Conservation (phyloP, 768 basidiomycete genomes). For the Pisolithus albus region DNA sequence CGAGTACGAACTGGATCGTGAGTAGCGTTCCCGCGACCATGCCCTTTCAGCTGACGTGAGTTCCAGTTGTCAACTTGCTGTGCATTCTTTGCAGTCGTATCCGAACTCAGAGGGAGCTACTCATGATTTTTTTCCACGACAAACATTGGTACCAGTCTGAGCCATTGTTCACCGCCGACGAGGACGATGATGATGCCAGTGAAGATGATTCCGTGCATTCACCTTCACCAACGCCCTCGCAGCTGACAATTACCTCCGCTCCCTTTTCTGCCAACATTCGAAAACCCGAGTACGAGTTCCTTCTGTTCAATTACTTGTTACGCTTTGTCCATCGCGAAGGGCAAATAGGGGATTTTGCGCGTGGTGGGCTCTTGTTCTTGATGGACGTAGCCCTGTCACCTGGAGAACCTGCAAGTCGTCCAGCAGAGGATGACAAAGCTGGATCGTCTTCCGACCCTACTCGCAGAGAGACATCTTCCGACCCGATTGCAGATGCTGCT, state of each 20-base stretch:
- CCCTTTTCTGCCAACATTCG: constrained; percentile 38
- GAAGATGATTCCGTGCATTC: constrained; percentile 30
- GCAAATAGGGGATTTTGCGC: constrained; percentile 86
- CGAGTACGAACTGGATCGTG: constrained; percentile 84
- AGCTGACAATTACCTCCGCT: constrained; percentile 48
- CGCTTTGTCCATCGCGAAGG: constrained; percentile 94
- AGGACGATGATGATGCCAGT: constrained; percentile 51
- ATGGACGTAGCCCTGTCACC: constrained; percentile 97
- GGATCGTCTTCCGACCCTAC: constrained; percentile 19
- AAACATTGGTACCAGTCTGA: constrained; percentile 81
- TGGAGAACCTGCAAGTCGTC: constrained; percentile 41
- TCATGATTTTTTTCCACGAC: constrained; percentile 97
- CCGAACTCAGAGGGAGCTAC: constrained; percentile 76
- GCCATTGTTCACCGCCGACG: constrained; percentile 67
- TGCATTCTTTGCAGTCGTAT: constrained; percentile 92
- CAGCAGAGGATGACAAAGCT: constrained; percentile 29
- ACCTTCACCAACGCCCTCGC: constrained; percentile 58
- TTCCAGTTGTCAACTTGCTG: constrained; percentile 79
- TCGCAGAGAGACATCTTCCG: constrained; percentile 24
- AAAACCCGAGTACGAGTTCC: constrained; percentile 89
- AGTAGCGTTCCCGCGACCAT: constrained; percentile 24
- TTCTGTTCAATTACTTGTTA: constrained; percentile 91
- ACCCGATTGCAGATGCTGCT: constrained; percentile 80
- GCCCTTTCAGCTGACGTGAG: constrained; percentile 6
- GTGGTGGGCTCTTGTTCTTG: constrained; percentile 87